Evolutionary conservation across 1,284 basidiomycete genomes (phyloP), one percentile per base, ranked within the genome.

Genomic region (Leccinum pallidistipes): DNA sequence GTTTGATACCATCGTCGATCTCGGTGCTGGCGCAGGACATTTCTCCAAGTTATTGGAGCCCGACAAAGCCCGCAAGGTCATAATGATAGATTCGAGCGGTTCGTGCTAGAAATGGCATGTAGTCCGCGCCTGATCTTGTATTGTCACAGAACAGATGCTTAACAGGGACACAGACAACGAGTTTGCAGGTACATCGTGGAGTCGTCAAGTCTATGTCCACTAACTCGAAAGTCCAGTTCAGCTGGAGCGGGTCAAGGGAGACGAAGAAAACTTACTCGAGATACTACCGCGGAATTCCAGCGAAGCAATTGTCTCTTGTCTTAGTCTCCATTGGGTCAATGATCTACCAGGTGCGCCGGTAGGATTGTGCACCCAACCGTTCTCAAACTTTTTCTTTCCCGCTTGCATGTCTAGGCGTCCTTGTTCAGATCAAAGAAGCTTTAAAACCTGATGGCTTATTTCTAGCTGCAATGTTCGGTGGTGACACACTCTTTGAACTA

Each of bases 271-370:
- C 47, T 75, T 95, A 1, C 80, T 93, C 2, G 75, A 83, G 61
- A 73, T 76, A 21, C 80, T 98, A 29, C 81, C 83, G 12, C 84
- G 80, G 5, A 85, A 91, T 62, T 92, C 91, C 21, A 89, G 97
- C 72, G 97, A 99, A 73, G 94, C 94, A 45, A 86, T 99, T 52
- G 88, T 98, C 34, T 96, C 94, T 14, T 95, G 92, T 69, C 83
- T 97, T 3, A 91, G 90, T 61, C 80, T 99, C 58, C 97, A 99
- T 70, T 99, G 97, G 97, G 88, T 98, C 9, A 99, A 99, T 69
- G 97, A 99, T 77, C 84, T 99, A 12, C 97, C 96, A 62, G 94
- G 94, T 92, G 7, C 43, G 61, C 62, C 50, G 47, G 79, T 63
- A n/a, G 34, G 43, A 14, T 36, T 54, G n/a, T 40, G 16, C 12